Evolutionary conservation across 208 protist species (phyloP).

Genomic region (Crithidia sp.): DNA sequence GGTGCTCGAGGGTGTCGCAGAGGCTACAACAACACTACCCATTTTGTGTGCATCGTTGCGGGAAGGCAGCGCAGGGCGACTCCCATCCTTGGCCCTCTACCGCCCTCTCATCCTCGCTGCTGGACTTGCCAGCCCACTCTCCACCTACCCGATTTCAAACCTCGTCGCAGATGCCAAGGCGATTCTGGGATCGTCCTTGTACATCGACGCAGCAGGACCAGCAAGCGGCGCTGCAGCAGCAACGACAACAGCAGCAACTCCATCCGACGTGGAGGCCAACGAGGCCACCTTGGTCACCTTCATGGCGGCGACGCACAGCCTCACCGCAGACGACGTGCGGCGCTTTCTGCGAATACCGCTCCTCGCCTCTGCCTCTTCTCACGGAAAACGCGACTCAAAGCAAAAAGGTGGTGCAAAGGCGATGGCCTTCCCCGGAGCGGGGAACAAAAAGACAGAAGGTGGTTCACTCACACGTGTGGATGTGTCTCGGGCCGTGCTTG

Average conservation of each 20-base stretch:
- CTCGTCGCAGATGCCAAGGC: conserved; percentile 45
- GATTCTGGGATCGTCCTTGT: conserved; percentile 28
- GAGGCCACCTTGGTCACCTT: conserved; percentile 59
- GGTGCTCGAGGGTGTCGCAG: conserved; percentile 28
- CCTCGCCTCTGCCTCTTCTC: not conserved
- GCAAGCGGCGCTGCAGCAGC: no score
- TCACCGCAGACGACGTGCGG: conserved; percentile 50
- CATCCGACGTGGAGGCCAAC: conserved; percentile 1
- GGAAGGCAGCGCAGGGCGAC: conserved; percentile 45
- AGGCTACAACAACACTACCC: conserved; percentile 70
- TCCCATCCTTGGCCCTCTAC: conserved; percentile 59
- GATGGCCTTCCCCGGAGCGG: not conserved
- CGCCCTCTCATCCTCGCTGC: conserved; percentile 44
- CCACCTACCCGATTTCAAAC: conserved; percentile 65
- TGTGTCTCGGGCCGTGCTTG: conserved; percentile 34
- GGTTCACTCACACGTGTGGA: not conserved
- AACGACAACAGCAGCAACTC: not conserved
- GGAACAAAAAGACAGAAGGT: not conserved
- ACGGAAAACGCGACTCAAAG: not conserved
- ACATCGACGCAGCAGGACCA: not conserved
- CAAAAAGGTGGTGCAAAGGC: not conserved
- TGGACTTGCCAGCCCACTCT: conserved; percentile 37
- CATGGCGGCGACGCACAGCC: conserved; percentile 36
- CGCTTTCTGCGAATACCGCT: conserved; percentile 48
- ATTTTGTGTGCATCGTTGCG: conserved; percentile 72